Base-by-base conservation (phyloP, 2,329 filamentous ascomycete species). In the Cladosporium colombiae region DNA sequence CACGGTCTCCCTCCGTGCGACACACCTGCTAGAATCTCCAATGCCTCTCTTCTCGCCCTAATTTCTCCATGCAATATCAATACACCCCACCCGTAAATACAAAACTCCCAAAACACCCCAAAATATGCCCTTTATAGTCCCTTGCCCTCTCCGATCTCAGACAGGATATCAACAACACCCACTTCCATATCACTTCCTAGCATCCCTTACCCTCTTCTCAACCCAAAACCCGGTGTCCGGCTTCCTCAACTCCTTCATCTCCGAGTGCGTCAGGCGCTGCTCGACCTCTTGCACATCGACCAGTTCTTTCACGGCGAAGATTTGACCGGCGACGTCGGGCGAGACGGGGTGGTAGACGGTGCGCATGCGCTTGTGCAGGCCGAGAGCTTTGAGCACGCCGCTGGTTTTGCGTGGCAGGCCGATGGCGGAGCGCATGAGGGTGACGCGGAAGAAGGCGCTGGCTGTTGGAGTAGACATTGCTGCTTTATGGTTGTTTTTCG, bases 301-400 rank as follows among this genome's bases (percentile, higher is more conserved):
- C 69, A 97, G 83, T 81, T 97, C 93, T 83, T 97, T 97, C 73
- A 97, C 92, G 79, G 90, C 90, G 84, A 97, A 90, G 75, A 97
- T 92, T 82, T 96, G 92, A 76, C 93, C 93, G 11, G 93, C 93
- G 68, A 92, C 88, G 71, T 92, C 88, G 50, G 89, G 87, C 68
- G 86, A 86, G 68, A 96, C 92, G 44, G 91, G 91, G 79, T 96
- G 90, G 84, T 96, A 97, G 74, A 97, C 93, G 63, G 91, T 94
- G 75, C 89, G 89, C 85, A 89, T 89, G 74, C 93, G 91, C 78
- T 91, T 91, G 74, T 89, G 91, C 69, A 97, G 87, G 65, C 93
- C 93, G 67, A 97, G 90, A 21, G 93, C 91, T 68, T 89, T 85
- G 65, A 97, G 90, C 23, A 94, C 91, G 75, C 91, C 92, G 76